Evolutionary conservation across 2,329 filamentous ascomycete species (phyloP).

Genomic region (Hymenoscyphus infarciens): DNA sequence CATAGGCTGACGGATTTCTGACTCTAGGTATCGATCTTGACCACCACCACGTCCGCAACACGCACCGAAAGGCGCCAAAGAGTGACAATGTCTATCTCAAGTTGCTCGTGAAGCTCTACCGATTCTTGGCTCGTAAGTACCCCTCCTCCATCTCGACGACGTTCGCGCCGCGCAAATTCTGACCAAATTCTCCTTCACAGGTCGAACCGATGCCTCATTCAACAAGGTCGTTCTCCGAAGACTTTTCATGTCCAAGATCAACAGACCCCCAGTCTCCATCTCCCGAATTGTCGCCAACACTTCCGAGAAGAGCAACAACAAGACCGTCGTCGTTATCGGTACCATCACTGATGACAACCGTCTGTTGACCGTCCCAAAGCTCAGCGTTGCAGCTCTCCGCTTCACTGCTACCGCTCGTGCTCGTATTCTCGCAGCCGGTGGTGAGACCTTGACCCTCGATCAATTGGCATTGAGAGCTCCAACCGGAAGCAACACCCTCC

Average conservation of each 20-base stretch:
- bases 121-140: conserved; percentile 87
- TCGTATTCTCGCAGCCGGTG: conserved; percentile 87
- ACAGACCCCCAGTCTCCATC: conserved; percentile 91
- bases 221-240: conserved; percentile 98
- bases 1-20: conserved; percentile 57
- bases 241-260: conserved; percentile 98
- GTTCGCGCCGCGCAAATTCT: not conserved
- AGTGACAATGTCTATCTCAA: conserved; percentile 97
- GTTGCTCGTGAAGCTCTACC: conserved; percentile 97
- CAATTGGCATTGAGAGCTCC: conserved; percentile 94
- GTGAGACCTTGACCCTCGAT: conserved; percentile 92
- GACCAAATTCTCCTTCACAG: conserved; percentile 42
- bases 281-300: conserved; percentile 79
- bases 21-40: conserved; percentile 67
- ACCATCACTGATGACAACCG: conserved; percentile 98
- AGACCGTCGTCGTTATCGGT: conserved; percentile 91
- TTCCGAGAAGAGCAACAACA: conserved; percentile 61
- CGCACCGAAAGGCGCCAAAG: conserved; percentile 93
- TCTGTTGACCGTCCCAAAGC: conserved; percentile 83
- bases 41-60: conserved; percentile 64
- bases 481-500: conserved; percentile 93
- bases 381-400: conserved; percentile 88
- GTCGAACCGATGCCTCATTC: conserved; percentile 95
- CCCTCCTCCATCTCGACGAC: not conserved
- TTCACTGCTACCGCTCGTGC: conserved; percentile 96